These are phyloP conservation scores for Rhizomucor miehei DNA, from an alignment of 371 early-diverging fungal genomes.

Conservation along the genomic window DNA sequence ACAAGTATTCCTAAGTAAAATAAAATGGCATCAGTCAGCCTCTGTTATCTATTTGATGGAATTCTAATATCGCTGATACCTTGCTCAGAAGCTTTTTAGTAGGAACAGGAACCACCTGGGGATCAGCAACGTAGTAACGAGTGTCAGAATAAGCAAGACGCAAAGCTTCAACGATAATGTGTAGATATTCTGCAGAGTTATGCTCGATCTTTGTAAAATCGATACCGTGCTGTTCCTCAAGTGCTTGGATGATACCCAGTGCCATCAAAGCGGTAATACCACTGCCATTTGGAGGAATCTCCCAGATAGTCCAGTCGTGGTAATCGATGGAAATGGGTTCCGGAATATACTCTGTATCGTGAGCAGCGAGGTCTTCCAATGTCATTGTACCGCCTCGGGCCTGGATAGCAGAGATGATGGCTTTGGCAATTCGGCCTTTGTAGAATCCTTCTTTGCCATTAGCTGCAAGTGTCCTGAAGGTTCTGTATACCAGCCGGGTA, in stretches of 20 bases:
- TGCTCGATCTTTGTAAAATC: slow-evolving; percentile 42
- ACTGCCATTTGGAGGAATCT: slow-evolving; percentile 80
- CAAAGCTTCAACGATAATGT: slow-evolving; percentile 65
- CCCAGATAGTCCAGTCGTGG: slow-evolving; percentile 61
- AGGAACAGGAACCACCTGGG: slow-evolving; percentile 51
- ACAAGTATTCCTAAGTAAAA: slow-evolving; percentile 46
- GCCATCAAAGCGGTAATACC: slow-evolving; percentile 75
- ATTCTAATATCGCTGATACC: slow-evolving; percentile 14
- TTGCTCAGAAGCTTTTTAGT: slow-evolving; percentile 50
- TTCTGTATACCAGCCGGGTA: too few relatives aligned
- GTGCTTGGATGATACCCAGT: slow-evolving; percentile 64
- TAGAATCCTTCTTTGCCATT: slow-evolving; percentile 80
- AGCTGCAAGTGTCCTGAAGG: slow-evolving; percentile 58
- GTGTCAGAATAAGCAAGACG: slow-evolving; percentile 80
- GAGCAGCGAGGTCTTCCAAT: slow-evolving; percentile 68
- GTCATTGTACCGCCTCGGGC: slow-evolving; percentile 73
- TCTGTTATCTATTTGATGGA: too few relatives aligned
- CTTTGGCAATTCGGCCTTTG: slow-evolving; percentile 71
- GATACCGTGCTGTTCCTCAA: slow-evolving; percentile 46
- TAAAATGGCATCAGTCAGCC: background rate
- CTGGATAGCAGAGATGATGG: slow-evolving; percentile 64
- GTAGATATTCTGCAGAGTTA: slow-evolving; percentile 64
- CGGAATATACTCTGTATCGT: slow-evolving; percentile 53
- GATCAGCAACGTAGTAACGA: slow-evolving; percentile 67
- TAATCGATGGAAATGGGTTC: slow-evolving; percentile 67